Evolutionary conservation across 495 filamentous ascomycete genomes (phyloP).

Genomic region (Neurospora sp.): DNA sequence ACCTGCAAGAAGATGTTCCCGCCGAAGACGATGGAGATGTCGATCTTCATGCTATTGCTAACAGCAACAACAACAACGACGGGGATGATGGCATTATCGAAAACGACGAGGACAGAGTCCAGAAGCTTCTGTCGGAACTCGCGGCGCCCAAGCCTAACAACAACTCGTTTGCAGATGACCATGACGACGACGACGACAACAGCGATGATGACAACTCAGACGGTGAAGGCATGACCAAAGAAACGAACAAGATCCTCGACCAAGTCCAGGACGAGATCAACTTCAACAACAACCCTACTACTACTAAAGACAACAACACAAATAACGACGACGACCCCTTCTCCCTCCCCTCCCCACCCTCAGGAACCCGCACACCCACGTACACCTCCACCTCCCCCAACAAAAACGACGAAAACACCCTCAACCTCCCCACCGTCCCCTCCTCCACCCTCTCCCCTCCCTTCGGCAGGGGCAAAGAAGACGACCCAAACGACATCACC

Average conservation of each 20-base stretch:
- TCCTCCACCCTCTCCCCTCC: constrained; percentile 17
- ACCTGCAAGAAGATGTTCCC: constrained; percentile 7
- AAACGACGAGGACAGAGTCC: constrained; percentile 20
- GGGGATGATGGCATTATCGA: background rate
- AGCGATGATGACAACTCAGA: constrained; percentile 28
- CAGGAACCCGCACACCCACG: background rate
- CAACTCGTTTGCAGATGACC: background rate
- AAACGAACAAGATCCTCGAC: constrained; percentile 27
- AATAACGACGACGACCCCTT: background rate
- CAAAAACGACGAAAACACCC: background rate
- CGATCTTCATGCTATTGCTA: background rate
- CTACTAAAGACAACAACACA: background rate
- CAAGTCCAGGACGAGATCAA: constrained; percentile 28
- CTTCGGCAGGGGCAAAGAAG: background rate
- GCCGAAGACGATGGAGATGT: background rate
- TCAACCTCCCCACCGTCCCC: constrained; percentile 30
- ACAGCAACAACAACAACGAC: background rate
- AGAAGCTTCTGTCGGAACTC: constrained; percentile 17
- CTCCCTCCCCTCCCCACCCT: background rate
- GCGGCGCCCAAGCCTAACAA: constrained; percentile 2
- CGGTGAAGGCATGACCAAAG: constrained; percentile 26
- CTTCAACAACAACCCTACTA: too few relatives aligned
- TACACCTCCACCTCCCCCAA: background rate
- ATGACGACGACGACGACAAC: background rate
- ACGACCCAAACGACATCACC: constrained; percentile 28